phyloP scores from a whole-genome alignment of 495 filamentous ascomycete species.

The Durotheca rogersii region DNA sequence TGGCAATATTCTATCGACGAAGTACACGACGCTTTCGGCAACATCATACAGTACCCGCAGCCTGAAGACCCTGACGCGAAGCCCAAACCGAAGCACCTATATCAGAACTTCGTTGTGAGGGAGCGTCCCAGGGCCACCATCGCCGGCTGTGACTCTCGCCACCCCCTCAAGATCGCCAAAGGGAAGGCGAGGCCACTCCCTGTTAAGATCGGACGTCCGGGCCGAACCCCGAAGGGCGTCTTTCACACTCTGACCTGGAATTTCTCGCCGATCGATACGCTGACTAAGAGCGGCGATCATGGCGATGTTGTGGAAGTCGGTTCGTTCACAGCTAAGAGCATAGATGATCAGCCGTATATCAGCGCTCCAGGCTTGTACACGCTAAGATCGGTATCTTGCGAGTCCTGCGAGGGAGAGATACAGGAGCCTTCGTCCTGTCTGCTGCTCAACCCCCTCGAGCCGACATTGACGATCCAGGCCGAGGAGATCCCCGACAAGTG shows the following conservation, averaged over 20 bases:
- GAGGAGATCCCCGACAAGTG: constrained; percentile 92
- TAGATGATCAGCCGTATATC: constrained; percentile 56
- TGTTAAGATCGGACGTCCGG: constrained; percentile 64
- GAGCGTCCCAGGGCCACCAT: constrained; percentile 77
- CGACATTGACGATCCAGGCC: constrained; percentile 65
- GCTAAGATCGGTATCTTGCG: constrained; percentile 71
- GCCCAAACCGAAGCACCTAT: constrained; percentile 60
- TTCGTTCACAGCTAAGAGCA: constrained; percentile 52
- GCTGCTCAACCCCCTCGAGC: constrained; percentile 86
- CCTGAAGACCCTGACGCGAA: constrained; percentile 63
- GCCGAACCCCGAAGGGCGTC: constrained; percentile 53
- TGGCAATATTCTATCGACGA: constrained; percentile 92
- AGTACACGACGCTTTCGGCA: constrained; percentile 86
- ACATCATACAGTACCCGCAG: constrained; percentile 76
- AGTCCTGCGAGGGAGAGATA: constrained; percentile 82
- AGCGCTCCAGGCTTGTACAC: constrained; percentile 82
- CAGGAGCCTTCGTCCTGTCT: constrained; percentile 89
- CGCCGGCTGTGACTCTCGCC: constrained; percentile 69
- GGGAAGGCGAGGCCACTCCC: constrained; percentile 70
- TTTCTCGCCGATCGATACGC: constrained; percentile 67
- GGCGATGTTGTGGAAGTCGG: constrained; percentile 53
- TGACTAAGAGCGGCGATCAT: constrained; percentile 64
- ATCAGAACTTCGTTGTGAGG: constrained; percentile 80
- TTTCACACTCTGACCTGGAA: constrained; percentile 63
- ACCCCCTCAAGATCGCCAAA: constrained; percentile 77